Percentiles rank a stretch among this genome's conserved stretches.
Evolutionary conservation across 495 filamentous ascomycete genomes (phyloP).

Genomic region (Penicillium cataractarum): DNA sequence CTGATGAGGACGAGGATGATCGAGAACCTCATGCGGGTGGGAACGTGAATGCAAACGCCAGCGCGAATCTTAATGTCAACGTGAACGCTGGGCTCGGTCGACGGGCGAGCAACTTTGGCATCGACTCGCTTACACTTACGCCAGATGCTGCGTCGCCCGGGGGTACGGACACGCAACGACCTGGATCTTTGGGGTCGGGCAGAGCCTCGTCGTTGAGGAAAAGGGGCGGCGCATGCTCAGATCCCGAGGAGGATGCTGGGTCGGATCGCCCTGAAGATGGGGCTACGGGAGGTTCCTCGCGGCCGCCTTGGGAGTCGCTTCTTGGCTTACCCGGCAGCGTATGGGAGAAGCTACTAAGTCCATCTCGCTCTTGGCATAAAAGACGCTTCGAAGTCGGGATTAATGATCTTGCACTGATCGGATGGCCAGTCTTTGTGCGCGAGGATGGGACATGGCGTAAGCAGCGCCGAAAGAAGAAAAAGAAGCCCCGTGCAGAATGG

Average conservation of each 20-base stretch:
- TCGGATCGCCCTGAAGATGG: slow-evolving; percentile 59
- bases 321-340: slow-evolving; percentile 75
- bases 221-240: slow-evolving; percentile 39
- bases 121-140: slow-evolving; percentile 40
- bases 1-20: slow-evolving; percentile 57
- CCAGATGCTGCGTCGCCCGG: slow-evolving; percentile 33
- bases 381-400: slow-evolving; percentile 83
- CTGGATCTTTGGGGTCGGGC: slow-evolving; percentile 48
- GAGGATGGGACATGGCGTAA: slow-evolving; percentile 89
- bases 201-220: slow-evolving; percentile 42
- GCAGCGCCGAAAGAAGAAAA: slow-evolving; percentile 64
- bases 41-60: slow-evolving; percentile 26
- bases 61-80: slow-evolving; percentile 24
- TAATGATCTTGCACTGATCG: slow-evolving; percentile 81
- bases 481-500: slow-evolving; percentile 42
- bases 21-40: slow-evolving; percentile 21
- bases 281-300: slow-evolving; percentile 39
- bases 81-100: slow-evolving; percentile 32
- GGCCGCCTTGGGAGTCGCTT: slow-evolving; percentile 75
- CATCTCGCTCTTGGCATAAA: slow-evolving; percentile 79
- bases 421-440: slow-evolving; percentile 83
- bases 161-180: slow-evolving; percentile 38
- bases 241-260: slow-evolving; percentile 49
- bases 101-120: slow-evolving; percentile 43
- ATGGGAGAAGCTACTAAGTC: slow-evolving; percentile 82